Evolutionary conservation across 805 yeast species (phyloP).

Genomic region (Lipomyces orientalis): DNA sequence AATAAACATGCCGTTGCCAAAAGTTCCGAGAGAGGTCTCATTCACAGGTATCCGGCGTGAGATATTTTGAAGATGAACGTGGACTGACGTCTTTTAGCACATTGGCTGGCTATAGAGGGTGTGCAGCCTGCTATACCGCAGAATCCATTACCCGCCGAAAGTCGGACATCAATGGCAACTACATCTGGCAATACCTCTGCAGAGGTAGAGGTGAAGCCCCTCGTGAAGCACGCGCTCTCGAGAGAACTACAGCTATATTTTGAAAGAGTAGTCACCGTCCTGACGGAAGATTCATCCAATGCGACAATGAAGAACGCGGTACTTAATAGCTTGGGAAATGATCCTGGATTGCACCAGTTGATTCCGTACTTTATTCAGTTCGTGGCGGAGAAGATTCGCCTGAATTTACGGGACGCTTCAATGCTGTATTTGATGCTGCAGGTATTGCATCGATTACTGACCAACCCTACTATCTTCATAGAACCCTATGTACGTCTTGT

Average conservation of each 20-base stretch:
- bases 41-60: constrained; percentile 75
- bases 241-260: constrained; percentile 93
- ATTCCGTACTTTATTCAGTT: constrained; percentile 97
- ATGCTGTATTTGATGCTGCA: constrained; percentile 84
- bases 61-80: neutral
- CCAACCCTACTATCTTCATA: constrained; percentile 81
- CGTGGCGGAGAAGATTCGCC: constrained; percentile 90
- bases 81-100: constrained; percentile 34
- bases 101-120: constrained; percentile 97
- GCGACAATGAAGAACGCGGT: constrained; percentile 73
- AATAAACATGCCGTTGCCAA: constrained; percentile 92
- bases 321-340: constrained; percentile 79
- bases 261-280: constrained; percentile 83
- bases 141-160: constrained; percentile 63
- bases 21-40: constrained; percentile 89
- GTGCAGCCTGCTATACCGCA: constrained; percentile 98
- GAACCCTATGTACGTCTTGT: constrained; percentile 62
- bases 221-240: constrained; percentile 93
- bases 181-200: constrained; percentile 50
- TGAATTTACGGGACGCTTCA: constrained; percentile 74
- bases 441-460: constrained; percentile 80
- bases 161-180: constrained; percentile 17
- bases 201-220: constrained; percentile 75
- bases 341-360: constrained; percentile 94
- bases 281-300: constrained; percentile 61